Evolutionary conservation across 805 yeast species (phyloP), one percentile per base, ranked within the genome.

Genomic region (Sungouiozyma ichnusensis): DNA sequence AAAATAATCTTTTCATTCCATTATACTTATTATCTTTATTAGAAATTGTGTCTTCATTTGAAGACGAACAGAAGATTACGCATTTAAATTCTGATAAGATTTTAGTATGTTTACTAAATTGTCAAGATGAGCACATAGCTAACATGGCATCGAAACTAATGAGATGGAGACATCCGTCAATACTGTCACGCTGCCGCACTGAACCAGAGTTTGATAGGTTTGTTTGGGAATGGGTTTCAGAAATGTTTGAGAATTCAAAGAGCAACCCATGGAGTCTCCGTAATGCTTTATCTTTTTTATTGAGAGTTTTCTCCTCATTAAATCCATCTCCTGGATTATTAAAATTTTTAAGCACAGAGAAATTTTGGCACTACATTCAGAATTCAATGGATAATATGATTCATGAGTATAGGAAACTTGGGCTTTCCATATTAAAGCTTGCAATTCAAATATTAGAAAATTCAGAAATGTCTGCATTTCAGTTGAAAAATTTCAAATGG

Each of bases 341-440:
- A 2, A 24, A 38, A 3, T 49, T 53, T 19, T 35, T 60, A 11
- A 39, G 48, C 35, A 40, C 46, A 1, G 53, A 55, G 2, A 47
- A 51, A 1, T 81, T 78, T 48, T 85, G 94, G 92, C 38, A 45
- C 3, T 51, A 54, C 13, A 55, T 85, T 16, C 85, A 81, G 51
- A 48, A 49, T 19, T 81, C 85, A 2, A 60, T 85, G 33, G 67
- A 71, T 14, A 69, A 77, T 42, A 51, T 58, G 2, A 63, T 72
- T 1, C 87, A 82, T 52, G 94, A 85, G 44, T 76, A 72, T 43
- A 71, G 84, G 39, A 86, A 85, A 55, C 76, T 76, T 53, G 68
- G 80, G 11, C 60, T 85, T 20, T 77, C 88, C 0, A 73, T 84
- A 14, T 55, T 85, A 29, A 79, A 79, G 48, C 57, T 74, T 16